These are phyloP conservation scores for Schizopora paradoxa DNA, from an alignment of 1,284 basidiomycete genomes.

Conservation along the genomic window DNA sequence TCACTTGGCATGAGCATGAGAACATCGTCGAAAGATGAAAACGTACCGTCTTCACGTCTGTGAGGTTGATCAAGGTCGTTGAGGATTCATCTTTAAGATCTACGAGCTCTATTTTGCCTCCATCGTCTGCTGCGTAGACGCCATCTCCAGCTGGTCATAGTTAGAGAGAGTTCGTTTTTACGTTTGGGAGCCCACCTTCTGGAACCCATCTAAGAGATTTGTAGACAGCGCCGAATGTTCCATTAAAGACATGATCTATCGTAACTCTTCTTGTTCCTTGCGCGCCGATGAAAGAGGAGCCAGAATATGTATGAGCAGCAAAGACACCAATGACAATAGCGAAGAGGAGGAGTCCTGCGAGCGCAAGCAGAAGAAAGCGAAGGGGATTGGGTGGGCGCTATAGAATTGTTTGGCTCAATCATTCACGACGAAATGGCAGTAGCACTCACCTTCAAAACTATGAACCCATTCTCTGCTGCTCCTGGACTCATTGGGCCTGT, in stretches of 20 bases:
- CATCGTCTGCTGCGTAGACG: slow-evolving; percentile 65
- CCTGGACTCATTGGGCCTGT: slow-evolving; percentile 28
- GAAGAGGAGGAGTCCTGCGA: slow-evolving; percentile 48
- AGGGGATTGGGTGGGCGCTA: slow-evolving; percentile 44
- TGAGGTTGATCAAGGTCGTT: slow-evolving; percentile 49
- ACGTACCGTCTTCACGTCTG: slow-evolving; percentile 61
- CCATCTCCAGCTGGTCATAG: slow-evolving; percentile 76
- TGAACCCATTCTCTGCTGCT: slow-evolving; percentile 19
- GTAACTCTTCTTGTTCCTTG: slow-evolving; percentile 64
- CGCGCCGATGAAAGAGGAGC: slow-evolving; percentile 39
- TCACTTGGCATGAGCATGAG: slow-evolving; percentile 1
- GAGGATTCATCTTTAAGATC: slow-evolving; percentile 75
- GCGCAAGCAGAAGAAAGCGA: slow-evolving; percentile 47
- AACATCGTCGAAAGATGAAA: background rate
- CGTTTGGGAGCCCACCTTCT: slow-evolving; percentile 55
- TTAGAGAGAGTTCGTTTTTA: background rate
- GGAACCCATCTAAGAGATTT: slow-evolving; percentile 73
- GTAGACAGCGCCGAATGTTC: slow-evolving; percentile 60
- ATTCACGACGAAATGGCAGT: slow-evolving; percentile 19
- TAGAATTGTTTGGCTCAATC: background rate
- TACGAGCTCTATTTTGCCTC: slow-evolving; percentile 65
- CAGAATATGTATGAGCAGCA: slow-evolving; percentile 64
- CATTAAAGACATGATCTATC: slow-evolving; percentile 87
- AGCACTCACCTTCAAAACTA: slow-evolving; percentile 21
- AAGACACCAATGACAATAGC: slow-evolving; percentile 63